phyloP scores from a whole-genome alignment of 1,284 basidiomycete genomes.

The Apiotrichum mycotoxinovorans region DNA sequence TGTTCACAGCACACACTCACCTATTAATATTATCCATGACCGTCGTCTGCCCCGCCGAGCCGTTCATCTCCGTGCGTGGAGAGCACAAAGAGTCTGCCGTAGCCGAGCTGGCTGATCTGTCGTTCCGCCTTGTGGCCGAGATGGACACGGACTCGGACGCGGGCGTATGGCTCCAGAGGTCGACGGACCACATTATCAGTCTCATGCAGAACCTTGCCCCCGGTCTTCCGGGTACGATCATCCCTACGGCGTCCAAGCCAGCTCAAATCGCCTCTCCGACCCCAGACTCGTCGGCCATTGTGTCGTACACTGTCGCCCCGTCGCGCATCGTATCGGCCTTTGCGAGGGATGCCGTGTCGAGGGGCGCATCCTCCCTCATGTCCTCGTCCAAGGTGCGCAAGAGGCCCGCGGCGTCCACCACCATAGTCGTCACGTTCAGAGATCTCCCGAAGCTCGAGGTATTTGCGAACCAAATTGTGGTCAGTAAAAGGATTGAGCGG shows the following conservation, averaged over 20 bases:
- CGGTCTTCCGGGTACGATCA: neutral
- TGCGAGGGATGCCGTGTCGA: neutral
- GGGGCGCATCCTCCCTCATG: neutral
- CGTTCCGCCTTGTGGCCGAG: neutral
- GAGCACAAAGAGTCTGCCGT: neutral
- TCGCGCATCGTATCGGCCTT: neutral
- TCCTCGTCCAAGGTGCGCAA: neutral
- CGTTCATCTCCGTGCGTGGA: neutral
- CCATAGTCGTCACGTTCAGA: neutral
- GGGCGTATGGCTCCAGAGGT: neutral
- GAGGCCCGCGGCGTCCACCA: neutral
- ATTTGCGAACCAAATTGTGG: neutral
- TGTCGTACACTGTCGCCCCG: neutral
- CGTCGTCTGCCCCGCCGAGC: too few relatives aligned
- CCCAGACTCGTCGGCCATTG: neutral
- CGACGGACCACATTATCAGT: neutral
- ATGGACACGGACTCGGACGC: neutral
- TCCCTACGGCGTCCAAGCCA: neutral
- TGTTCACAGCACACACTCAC: too few relatives aligned
- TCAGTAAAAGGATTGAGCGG: neutral
- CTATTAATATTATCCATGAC: too few relatives aligned
- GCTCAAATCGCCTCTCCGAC: neutral
- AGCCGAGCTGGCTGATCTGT: neutral
- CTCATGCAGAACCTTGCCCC: neutral
- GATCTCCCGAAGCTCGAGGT: neutral